Conservation (phyloP, 1,284 basidiomycete species). For the Sanghuangporus sanghuang region DNA sequence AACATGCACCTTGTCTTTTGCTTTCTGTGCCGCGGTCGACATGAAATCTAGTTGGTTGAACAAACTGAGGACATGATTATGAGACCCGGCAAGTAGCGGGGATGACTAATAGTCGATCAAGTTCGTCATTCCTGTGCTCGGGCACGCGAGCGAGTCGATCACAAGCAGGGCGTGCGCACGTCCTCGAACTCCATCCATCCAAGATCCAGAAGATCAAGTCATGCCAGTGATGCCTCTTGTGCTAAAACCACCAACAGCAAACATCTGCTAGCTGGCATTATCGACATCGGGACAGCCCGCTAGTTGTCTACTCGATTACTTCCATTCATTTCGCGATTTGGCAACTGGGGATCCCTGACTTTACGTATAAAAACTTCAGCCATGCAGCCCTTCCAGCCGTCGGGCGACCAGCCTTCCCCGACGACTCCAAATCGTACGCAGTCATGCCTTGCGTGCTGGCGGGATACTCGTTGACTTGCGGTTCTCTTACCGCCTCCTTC, state of each 20-base stretch:
- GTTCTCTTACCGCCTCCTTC: background rate
- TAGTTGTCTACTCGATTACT: background rate
- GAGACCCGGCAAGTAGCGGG: background rate
- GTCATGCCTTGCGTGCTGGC: slow-evolving; percentile 15
- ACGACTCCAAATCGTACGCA: slow-evolving; percentile 16
- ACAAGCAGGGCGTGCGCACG: background rate
- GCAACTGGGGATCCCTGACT: background rate
- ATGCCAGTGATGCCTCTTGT: background rate
- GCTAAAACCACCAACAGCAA: background rate
- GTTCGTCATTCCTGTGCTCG: background rate
- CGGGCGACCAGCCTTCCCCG: background rate
- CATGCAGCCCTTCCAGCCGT: background rate
- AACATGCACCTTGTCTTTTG: slow-evolving; percentile 12
- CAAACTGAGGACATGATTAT: background rate
- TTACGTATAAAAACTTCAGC: slow-evolving; percentile 12
- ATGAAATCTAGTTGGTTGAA: background rate
- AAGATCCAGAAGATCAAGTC: too few species aligned
- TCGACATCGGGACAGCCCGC: background rate
- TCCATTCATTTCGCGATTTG: slow-evolving; percentile 1
- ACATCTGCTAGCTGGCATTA: background rate
- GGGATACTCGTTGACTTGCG: slow-evolving; percentile 8
- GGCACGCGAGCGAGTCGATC: background rate
- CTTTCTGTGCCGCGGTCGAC: slow-evolving; percentile 13
- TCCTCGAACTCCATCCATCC: background rate
- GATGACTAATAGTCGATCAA: background rate